Conservation (phyloP, 176 grass and related monocot genomes). For the Bonia amplexicaulis region DNA sequence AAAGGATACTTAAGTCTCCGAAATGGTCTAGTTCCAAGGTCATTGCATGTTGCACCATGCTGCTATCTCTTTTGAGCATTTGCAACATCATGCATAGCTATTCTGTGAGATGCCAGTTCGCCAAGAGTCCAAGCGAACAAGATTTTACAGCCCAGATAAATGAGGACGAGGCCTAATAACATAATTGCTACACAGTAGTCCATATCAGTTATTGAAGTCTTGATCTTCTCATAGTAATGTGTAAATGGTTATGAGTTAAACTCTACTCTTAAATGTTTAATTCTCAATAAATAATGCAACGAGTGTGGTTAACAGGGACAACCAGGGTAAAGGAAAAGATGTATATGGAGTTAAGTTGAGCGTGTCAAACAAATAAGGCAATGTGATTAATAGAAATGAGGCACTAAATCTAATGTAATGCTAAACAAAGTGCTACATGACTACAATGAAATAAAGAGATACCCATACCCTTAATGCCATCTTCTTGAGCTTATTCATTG, state of each 20-base stretch:
- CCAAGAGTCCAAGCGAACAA: constrained; percentile 7
- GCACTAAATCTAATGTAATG: neutral
- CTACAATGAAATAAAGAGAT: constrained; percentile 16
- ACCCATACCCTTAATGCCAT: constrained; percentile 85
- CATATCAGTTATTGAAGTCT: neutral
- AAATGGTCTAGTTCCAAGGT: constrained; percentile 7
- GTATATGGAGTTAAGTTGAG: neutral
- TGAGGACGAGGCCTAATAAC: neutral
- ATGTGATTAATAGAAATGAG: neutral
- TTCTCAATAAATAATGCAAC: neutral
- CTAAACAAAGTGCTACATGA: constrained; percentile 4
- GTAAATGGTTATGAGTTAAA: constrained; percentile 2
- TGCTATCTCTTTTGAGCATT: constrained; percentile 13
- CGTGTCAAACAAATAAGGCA: neutral
- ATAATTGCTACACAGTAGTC: neutral
- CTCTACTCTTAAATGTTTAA: neutral
- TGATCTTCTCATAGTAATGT: neutral
- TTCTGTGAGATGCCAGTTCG: neutral
- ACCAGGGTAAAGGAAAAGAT: neutral
- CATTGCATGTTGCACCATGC: neutral
- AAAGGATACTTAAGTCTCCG: neutral
- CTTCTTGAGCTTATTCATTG: constrained; percentile 99
- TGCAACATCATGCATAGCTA: neutral
- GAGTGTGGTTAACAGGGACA: neutral
- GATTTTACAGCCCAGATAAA: neutral